These are phyloP conservation scores for Colletotrichum euphorbiae DNA, from an alignment of 2,329 filamentous ascomycete genomes.

Conservation along the genomic window DNA sequence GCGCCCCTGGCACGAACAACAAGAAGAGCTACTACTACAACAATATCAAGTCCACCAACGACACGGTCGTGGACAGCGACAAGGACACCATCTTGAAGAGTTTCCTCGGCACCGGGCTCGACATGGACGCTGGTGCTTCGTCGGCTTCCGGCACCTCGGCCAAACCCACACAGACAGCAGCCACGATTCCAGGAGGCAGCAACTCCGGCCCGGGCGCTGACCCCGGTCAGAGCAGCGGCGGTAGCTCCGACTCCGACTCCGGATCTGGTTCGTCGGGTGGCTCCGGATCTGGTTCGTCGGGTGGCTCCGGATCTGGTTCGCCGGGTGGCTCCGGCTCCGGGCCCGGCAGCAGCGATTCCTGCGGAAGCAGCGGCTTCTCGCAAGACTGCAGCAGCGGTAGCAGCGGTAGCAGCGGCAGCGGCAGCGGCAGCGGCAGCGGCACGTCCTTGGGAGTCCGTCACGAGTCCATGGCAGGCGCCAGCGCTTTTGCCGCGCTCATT, in stretches of 20 bases:
- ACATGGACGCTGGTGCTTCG: slow-evolving; percentile 67
- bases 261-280: slow-evolving; percentile 26
- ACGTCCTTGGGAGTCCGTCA: slow-evolving; percentile 43
- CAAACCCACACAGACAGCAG: slow-evolving; percentile 28
- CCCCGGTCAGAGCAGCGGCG: slow-evolving; percentile 41
- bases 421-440: slow-evolving; percentile 35
- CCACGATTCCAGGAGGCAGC: slow-evolving; percentile 49
- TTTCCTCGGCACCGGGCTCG: slow-evolving; percentile 81
- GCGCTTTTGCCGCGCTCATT: slow-evolving; percentile 51
- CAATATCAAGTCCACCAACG: slow-evolving; percentile 73
- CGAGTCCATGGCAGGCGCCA: slow-evolving; percentile 48
- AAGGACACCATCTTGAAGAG: slow-evolving; percentile 82
- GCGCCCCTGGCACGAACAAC: slow-evolving; percentile 73
- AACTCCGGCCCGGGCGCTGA: slow-evolving; percentile 44
- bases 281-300: slow-evolving; percentile 33
- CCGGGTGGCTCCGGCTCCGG: slow-evolving; percentile 36
- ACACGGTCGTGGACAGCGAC: slow-evolving; percentile 80
- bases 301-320: slow-evolving; percentile 32
- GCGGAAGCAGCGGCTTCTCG: slow-evolving; percentile 53
- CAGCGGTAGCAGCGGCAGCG: slow-evolving; percentile 34
- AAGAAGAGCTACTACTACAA: slow-evolving; percentile 83
- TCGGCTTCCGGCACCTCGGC: slow-evolving; percentile 39
- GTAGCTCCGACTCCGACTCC: slow-evolving; percentile 35
- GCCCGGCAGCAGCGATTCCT: slow-evolving; percentile 42
- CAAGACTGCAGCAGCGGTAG: slow-evolving; percentile 49